Evolutionary conservation across 257 asterid genomes (phyloP).

Genomic region (Parsonsia alboflavescens): DNA sequence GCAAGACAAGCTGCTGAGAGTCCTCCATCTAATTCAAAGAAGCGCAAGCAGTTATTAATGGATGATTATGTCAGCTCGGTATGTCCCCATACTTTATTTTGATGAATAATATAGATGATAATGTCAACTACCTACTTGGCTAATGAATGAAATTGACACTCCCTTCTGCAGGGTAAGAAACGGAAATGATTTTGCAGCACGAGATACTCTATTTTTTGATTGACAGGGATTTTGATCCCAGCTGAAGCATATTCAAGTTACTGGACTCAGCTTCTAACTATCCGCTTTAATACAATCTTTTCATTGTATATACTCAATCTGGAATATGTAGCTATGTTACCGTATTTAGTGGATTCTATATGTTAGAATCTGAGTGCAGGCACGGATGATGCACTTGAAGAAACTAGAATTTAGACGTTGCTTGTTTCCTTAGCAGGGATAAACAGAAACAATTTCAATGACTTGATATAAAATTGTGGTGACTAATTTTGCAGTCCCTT

Average conservation of each 20-base stretch:
- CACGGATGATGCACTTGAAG: not conserved
- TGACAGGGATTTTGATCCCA: not conserved
- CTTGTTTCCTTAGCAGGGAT: not conserved
- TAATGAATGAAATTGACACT: not conserved
- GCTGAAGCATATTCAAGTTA: not conserved
- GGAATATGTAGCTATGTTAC: not conserved
- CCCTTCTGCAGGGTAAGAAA: constrained; percentile 58
- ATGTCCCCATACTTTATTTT: not conserved
- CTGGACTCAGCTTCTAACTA: not conserved
- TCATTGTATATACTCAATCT: not conserved
- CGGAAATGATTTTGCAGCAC: constrained; percentile 38
- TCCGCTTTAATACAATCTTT: not conserved
- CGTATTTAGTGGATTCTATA: not conserved
- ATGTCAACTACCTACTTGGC: not conserved
- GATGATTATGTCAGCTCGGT: constrained; percentile 79
- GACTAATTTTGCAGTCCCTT: not conserved
- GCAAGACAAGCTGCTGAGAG: constrained; percentile 75
- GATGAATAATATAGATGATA: too few species aligned
- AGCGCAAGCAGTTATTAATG: constrained; percentile 68
- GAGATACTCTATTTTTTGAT: not conserved
- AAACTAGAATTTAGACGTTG: not conserved
- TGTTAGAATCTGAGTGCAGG: not conserved
- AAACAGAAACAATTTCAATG: not conserved
- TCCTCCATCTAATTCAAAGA: constrained; percentile 73
- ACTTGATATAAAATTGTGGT: not conserved